Evolutionary conservation across 805 yeast species (phyloP).

Genomic region (Naumovozyma baii): DNA sequence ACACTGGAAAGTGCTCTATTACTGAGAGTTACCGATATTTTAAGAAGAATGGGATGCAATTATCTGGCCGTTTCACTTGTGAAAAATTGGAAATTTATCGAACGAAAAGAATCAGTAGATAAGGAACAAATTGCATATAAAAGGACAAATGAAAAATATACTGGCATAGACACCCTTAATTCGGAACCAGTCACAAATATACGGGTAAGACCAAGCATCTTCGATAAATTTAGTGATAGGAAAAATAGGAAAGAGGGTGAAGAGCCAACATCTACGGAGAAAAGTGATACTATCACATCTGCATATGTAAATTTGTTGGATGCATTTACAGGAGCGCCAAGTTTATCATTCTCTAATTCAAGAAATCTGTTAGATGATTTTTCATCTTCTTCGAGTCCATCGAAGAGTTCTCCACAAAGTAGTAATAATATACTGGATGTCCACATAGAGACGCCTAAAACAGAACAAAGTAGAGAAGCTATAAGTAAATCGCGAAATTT

Average conservation of each 20-base stretch:
- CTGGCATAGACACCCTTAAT: slow-evolving; percentile 7
- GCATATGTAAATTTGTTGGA: slow-evolving; percentile 1
- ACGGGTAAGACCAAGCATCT: slow-evolving; percentile 21
- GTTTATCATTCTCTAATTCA: slow-evolving; percentile 1
- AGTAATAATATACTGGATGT: slow-evolving; percentile 7
- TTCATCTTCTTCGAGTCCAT: slow-evolving; percentile 1
- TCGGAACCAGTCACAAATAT: slow-evolving; percentile 17
- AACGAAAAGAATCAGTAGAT: slow-evolving; percentile 4
- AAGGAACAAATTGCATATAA: slow-evolving; percentile 1
- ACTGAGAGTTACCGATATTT: slow-evolving; percentile 52
- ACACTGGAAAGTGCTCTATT: slow-evolving; percentile 52
- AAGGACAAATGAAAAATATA: neutral
- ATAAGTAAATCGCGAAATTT: slow-evolving; percentile 2
- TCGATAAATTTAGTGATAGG: slow-evolving; percentile 20
- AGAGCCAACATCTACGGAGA: neutral
- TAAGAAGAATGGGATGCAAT: slow-evolving; percentile 88
- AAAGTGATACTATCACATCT: neutral
- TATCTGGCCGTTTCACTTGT: slow-evolving; percentile 55
- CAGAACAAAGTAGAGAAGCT: neutral
- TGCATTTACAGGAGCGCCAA: slow-evolving; percentile 1
- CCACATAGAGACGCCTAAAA: neutral
- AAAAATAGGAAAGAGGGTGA: neutral
- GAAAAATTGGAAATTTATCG: slow-evolving; percentile 56
- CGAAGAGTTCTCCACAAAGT: slow-evolving; percentile 1
- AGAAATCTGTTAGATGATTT: slow-evolving; percentile 15